phyloP scores from a whole-genome alignment of 352 stramenopile genomes.

The Pythium rishiriense region DNA sequence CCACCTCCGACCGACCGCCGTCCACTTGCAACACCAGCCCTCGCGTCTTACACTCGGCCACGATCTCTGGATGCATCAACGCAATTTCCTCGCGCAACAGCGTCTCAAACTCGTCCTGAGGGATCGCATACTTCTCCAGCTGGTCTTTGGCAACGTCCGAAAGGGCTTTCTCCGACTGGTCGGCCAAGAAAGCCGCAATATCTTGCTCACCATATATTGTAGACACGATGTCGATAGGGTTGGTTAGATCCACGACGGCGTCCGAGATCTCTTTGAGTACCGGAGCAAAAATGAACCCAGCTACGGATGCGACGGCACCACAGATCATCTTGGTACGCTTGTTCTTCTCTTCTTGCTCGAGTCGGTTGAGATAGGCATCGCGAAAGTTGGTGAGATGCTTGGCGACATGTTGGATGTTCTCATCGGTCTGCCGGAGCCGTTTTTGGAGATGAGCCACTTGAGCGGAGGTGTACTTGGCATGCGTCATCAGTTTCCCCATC shows the following conservation, averaged over 20 bases:
- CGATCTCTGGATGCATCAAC: constrained; percentile 16
- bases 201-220: constrained; percentile 12
- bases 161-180: not conserved
- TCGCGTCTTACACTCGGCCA: constrained; percentile 11
- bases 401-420: not conserved
- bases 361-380: not conserved
- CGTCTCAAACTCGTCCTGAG: constrained; percentile 26
- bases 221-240: constrained; percentile 22
- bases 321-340: constrained; percentile 25
- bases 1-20: not conserved
- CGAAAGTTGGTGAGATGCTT: not conserved
- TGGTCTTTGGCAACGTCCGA: constrained; percentile 1
- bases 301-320: constrained; percentile 17
- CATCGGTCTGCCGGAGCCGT: not conserved
- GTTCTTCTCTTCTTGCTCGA: constrained; percentile 13
- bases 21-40: constrained; percentile 3
- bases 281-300: constrained; percentile 25
- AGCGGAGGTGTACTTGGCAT: not conserved
- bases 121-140: constrained; percentile 11
- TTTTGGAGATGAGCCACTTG: not conserved
- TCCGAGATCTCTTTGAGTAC: constrained; percentile 25
- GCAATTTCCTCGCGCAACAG: constrained; percentile 21
- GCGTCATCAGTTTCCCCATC: not conserved
- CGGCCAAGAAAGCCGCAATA: constrained; percentile 6
- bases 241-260: constrained; percentile 24